Base-by-base conservation (phyloP, 148 eudicot genomes). In the Arctostaphylos glauca region DNA sequence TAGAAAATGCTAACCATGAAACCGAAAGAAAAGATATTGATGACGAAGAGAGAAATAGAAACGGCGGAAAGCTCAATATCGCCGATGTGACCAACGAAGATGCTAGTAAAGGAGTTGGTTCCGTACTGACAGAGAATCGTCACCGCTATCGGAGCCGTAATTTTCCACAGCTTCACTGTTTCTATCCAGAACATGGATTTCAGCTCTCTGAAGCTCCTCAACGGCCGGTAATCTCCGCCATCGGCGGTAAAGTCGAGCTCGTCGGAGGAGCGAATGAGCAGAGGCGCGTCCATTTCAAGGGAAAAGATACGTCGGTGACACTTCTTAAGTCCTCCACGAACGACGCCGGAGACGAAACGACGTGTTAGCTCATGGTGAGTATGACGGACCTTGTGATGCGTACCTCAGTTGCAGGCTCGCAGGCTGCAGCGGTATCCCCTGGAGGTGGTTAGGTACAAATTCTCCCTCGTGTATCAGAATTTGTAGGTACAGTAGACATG, bases 11-110 rank as follows among this genome's bases (percentile, higher is more conserved):
- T 78, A 2, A 93, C 96, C 96, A 93, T 12, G 88, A 93, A 91
- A 4, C 96, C 96, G 80, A 93, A 93, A 50, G 96, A 82, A 86
- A 93, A 91, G 47, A 87, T 88, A 9, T 87, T 76, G 81, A 93
- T 83, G 48, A 91, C 96, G 5, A 87, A 86, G 25, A 85, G 68
- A 23, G 96, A 85, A 21, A 93, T 93, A 2, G 94, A 84, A 72
- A 91, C 84, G 49, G 92, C 89, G 1, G 96, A 93, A 21, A 93
- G 90, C 79, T 91, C 86, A 44, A 93, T 60, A 3, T 91, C 91
- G 0, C 96, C 94, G 72, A 93, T 77, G 79, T 93, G 96, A 3
- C 94, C 96, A 3, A 88, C 96, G 78, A 93, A 93, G 4, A 93
- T 91, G 62, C 68, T 85, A 5, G 96, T 90, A 9, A 88, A 53